Base-by-base conservation (phyloP, 169 alveolate species). In the Plasmodium malariae region DNA sequence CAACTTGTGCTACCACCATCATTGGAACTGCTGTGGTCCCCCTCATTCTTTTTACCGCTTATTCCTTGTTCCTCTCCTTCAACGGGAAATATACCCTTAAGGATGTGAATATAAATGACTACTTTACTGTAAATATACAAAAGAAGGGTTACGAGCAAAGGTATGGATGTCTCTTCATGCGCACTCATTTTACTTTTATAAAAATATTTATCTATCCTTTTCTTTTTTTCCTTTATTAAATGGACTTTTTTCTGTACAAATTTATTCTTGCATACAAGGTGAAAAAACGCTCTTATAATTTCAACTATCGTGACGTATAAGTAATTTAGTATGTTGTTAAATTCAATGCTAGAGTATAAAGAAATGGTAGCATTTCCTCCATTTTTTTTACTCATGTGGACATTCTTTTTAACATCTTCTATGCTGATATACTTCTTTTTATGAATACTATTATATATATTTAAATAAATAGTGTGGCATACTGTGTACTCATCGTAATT, bases 391-490 rank as follows among this genome's bases (percentile, higher is more conserved):
- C 28, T 26, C 0, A 57, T 21, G 0, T 36, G 32, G 30, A 19
- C 21, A 11, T 67, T 30, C 19, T 26, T 70, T 17, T 83, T 68
- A 1, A 68, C 59, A n/a, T 86, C 45, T 55, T 86, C 87, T 36
- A 86, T 69, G 26, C 78, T 69, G 3, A 70, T 86, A 51, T 55
- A 70, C 17, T 68, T n/a, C 3, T 40, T 86, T 73, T 73, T 72
- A 70, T 69, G 34, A 17, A 86, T 63, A 45, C 37, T 62, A 37
- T 86, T 86, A 51, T 57, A 86, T 55, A 86, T 70, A 40, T 86
- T 70, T 28, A 86, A 32, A 34, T 86, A 86, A 1, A 86, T 34
- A 30, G 74, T 70, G 7, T 71, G 55, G 2, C 87, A 68, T 14
- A 86, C 36, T 5, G 69, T 45, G 34, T 24, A 55, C 28, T 69